A percentile compares a stretch with the other conserved stretches of the same genome.
phyloP scores from a whole-genome alignment of 495 filamentous ascomycete genomes.

The Aspergillus hancockii region DNA sequence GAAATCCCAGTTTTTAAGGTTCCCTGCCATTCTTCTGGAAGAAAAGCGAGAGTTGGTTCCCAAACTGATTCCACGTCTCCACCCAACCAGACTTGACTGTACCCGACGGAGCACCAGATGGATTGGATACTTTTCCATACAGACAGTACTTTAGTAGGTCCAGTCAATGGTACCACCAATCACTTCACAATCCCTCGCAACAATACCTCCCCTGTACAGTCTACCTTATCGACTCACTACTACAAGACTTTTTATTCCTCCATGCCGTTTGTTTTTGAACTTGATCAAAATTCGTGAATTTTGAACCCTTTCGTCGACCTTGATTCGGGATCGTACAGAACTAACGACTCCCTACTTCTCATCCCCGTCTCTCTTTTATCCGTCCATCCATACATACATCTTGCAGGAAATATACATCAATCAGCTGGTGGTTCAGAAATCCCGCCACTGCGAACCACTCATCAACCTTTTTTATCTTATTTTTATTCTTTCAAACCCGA shows the following conservation, averaged over 20 bases:
- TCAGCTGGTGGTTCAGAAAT: not conserved
- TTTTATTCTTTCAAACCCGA: not conserved
- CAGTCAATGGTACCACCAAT: not conserved
- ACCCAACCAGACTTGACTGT: not conserved
- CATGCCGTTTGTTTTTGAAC: too few relatives aligned
- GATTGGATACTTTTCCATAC: not conserved
- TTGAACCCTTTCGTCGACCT: not conserved
- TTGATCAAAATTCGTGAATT: too few relatives aligned
- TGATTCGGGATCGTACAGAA: not conserved
- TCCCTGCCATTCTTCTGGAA: not conserved
- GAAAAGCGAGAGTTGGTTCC: not conserved
- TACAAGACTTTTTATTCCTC: too few relatives aligned
- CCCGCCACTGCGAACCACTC: conserved; percentile 9
- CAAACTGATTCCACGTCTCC: not conserved
- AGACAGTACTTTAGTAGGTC: not conserved
- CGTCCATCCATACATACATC: not conserved
- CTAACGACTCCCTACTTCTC: not conserved
- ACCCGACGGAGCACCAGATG: not conserved
- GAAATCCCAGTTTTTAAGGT: not conserved
- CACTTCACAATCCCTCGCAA: not conserved
- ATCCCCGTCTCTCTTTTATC: not conserved
- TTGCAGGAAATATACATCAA: not conserved
- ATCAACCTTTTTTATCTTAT: not conserved
- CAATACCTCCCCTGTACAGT: too few relatives aligned
- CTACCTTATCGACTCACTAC: too few relatives aligned